Percentiles rank a stretch among this genome's conserved stretches.
These are phyloP conservation scores for Isoetes taiwanensis DNA, from an alignment of 75 land plant species.

Conservation along the genomic window DNA sequence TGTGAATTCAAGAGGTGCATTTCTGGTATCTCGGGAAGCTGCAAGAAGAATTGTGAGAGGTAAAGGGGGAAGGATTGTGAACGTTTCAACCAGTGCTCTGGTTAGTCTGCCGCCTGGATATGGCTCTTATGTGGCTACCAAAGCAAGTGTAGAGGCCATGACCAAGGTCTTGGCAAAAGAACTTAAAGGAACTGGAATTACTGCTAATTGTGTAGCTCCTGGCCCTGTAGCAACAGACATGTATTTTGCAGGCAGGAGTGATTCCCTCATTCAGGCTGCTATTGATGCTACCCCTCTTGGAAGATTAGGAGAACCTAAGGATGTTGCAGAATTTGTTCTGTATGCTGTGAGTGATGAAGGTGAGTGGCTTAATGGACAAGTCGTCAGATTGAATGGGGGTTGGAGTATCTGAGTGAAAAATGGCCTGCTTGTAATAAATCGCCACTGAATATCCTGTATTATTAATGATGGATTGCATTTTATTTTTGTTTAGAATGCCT, in stretches of 20 bases:
- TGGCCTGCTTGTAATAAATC: too few relatives aligned
- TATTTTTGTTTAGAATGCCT: too few relatives aligned
- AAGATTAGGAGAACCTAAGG: constrained; percentile 40
- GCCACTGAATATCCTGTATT: too few relatives aligned
- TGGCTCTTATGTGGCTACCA: constrained; percentile 43
- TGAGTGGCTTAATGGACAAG: constrained; percentile 57
- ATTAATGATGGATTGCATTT: too few relatives aligned
- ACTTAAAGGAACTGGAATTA: constrained; percentile 47
- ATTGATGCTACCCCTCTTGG: constrained; percentile 23
- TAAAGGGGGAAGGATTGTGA: constrained; percentile 45
- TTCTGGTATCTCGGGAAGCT: constrained; percentile 41
- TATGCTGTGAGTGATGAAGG: constrained; percentile 46
- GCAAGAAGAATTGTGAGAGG: constrained; percentile 35
- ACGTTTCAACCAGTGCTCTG: constrained; percentile 27
- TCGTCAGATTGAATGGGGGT: constrained; percentile 58
- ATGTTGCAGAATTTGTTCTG: constrained; percentile 37
- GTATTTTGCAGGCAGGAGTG: constrained; percentile 48
- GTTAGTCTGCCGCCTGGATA: constrained; percentile 24
- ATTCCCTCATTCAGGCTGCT: constrained; percentile 22
- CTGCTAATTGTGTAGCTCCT: constrained; percentile 67
- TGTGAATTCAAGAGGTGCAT: constrained; percentile 42
- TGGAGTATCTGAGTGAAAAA: too few relatives aligned
- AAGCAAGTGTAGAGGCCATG: constrained; percentile 55
- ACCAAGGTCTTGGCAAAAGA: constrained; percentile 48
- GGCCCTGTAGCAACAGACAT: constrained; percentile 56